Evolutionary conservation across 139 green algal genomes (phyloP).

Genomic region (Coelastrella sp.): DNA sequence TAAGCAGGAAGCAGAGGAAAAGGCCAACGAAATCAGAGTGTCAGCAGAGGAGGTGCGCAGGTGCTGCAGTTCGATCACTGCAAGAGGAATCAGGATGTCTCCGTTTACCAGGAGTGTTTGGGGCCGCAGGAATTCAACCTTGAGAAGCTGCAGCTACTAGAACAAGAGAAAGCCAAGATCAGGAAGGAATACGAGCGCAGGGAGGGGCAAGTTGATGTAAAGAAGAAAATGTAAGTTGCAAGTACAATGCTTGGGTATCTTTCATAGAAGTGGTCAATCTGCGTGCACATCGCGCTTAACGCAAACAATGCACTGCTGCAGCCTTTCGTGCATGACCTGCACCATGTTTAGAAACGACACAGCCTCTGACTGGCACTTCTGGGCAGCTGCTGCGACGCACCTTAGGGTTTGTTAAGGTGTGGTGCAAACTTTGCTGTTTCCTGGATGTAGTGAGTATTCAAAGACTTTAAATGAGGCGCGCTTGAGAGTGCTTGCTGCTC

Average conservation of each 20-base stretch:
- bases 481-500: slow-evolving; percentile 93
- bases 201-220: slow-evolving; percentile 92
- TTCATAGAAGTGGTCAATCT: neutral
- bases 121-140: slow-evolving; percentile 96
- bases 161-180: slow-evolving; percentile 97
- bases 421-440: neutral
- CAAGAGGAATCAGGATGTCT: neutral
- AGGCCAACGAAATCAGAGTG: slow-evolving; percentile 96
- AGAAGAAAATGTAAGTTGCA: slow-evolving; percentile 96
- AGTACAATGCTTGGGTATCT: neutral
- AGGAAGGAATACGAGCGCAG: slow-evolving; percentile 96
- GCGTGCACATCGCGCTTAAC: neutral
- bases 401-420: neutral
- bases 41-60: slow-evolving; percentile 93
- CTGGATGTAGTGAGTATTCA: slow-evolving; percentile 86
- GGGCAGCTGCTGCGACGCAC: neutral
- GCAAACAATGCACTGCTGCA: neutral
- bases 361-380: neutral
- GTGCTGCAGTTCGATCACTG: neutral
- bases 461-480: slow-evolving; percentile 96
- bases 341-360: neutral
- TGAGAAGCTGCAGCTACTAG: slow-evolving; percentile 97
- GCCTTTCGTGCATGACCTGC: neutral
- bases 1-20: slow-evolving; percentile 98
- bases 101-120: neutral